Evolutionary conservation across 352 stramenopile species (phyloP), one percentile per base, ranked within the genome.

Genomic region (Globisporangium radiosum): DNA sequence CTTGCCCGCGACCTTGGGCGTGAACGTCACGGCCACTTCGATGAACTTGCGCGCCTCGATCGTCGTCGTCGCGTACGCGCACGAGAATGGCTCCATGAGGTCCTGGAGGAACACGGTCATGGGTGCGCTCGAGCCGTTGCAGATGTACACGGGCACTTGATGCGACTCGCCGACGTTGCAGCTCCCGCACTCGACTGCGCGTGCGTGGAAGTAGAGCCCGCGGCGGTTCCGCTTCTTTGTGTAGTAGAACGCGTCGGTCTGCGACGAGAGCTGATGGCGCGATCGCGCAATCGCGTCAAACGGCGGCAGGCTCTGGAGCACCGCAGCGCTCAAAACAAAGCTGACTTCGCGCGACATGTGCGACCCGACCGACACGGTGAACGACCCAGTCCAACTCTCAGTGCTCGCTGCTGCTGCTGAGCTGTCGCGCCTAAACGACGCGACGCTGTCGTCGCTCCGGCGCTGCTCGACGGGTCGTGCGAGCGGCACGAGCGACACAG

Each of bases 61-160:
- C 10, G 83, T 93, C 1, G 81, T 90, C 39, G 81, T 85, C 51
- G 78, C 68, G 66, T 92, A 93, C 11, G 51, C 60, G 59, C 83
- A 92, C 39, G 75, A 82, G 54, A 92, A 95, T 4, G 85, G 85
- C 8, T 87, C 77, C 54, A 85, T 76, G 5, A 95, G 62, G 43
- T 82, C 72, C 62, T 93, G 83, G 52, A 95, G 64, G 57, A 95
- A 91, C 15, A 95, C 85, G 4, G 85, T 92, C 76, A 92, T 90
- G 14, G 83, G 78, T 44, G 67, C 51, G 42, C 81, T 87, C 19
- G 83, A 90, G 43, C 85, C 83, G 62, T 95, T 95, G 75, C 85
- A 95, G 36, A 95, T 78, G 60, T 90, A 92, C 38, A 95, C 83
- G 14, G 83, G 78, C 39, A 92, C 83, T 68, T 89, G 73, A 36